These are phyloP conservation scores for Coleophoma cylindrospora DNA, from an alignment of 2,329 filamentous ascomycete species.

Conservation along the genomic window DNA sequence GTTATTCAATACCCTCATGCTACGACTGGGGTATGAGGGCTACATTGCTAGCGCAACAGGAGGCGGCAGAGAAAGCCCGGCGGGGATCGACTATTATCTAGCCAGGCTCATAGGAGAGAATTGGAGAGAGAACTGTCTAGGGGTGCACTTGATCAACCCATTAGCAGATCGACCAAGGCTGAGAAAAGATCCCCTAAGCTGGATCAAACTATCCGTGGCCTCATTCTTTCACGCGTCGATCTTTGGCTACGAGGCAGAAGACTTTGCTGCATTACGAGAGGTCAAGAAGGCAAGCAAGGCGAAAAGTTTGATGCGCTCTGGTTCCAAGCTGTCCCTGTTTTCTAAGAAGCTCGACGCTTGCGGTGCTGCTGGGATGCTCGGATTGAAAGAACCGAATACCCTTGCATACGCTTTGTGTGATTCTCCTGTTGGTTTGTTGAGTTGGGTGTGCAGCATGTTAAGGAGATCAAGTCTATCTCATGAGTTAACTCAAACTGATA, in stretches of 20 bases:
- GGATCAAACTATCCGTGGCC: conserved; percentile 53
- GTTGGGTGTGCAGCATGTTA: conserved; percentile 45
- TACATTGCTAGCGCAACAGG: conserved; percentile 54
- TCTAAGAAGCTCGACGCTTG: conserved; percentile 2
- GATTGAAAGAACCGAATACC: conserved; percentile 29
- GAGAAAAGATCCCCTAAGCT: conserved; percentile 38
- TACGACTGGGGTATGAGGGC: conserved; percentile 48
- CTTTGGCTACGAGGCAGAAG: conserved; percentile 51
- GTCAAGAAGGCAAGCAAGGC: not conserved
- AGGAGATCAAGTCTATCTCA: conserved; percentile 33
- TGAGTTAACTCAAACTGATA: conserved; percentile 42
- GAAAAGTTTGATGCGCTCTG: not conserved
- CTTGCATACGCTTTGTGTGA: conserved; percentile 57
- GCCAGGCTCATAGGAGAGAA: conserved; percentile 41
- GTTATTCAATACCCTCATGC: conserved; percentile 55
- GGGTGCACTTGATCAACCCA: conserved; percentile 56
- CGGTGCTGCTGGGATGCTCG: conserved; percentile 12
- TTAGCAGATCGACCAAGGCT: conserved; percentile 44
- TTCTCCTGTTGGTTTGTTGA: conserved; percentile 53
- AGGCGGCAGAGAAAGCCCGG: conserved; percentile 38
- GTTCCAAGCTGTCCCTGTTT: conserved; percentile 2
- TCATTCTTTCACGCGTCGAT: conserved; percentile 39
- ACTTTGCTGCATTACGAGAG: conserved; percentile 38
- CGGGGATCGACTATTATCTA: conserved; percentile 47
- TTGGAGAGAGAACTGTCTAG: conserved; percentile 47